Evolutionary conservation across 192 early-diverging fungal genomes (phyloP), one percentile per base, ranked within the genome.

Genomic region (Chytriomyces confervae): DNA sequence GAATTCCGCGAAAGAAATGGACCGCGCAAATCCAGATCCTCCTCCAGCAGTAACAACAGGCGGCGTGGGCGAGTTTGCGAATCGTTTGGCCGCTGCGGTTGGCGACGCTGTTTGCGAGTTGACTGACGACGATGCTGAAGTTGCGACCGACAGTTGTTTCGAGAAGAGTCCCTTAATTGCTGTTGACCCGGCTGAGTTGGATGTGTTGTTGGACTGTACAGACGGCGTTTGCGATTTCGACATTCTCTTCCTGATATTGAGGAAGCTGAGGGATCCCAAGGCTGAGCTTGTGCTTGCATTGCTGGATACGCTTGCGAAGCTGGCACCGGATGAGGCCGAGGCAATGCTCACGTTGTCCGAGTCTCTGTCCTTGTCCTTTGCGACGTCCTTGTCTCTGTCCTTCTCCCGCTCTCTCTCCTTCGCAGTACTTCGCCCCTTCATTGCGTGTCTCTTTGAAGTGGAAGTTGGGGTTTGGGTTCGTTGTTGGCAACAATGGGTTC

Each of bases 1-100:
- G 72, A 87, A 87, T 43, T 86, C 84, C 8, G 84, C 83, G 43
- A 86, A 81, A 36, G 83, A 50, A n/a, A 76, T 7, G 44, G 50
- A 9, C 4, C 71, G 50, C 53, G 29, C 29, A 36, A 36, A 36
- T 36, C 29, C 29, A 36, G 29, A 36, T 2, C 29, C 29, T 0
- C 29, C 2, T 36, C 29, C 29, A 36, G 2, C 29, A 36, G 29
- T 36, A 36, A 36, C 29, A 36, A 36, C 29, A 36, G 29, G 29
- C 29, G 29, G 29, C 29, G 29, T 36, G 29, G 29, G 29, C 2
- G 29, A 36, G 29, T 36, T 36, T 36, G 29, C 29, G 29, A 36
- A 36, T 36, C 29, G 29, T 36, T 36, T 36, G 29, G 29, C 29
- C 29, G 29, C 29, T 36, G 29, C 0, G 29, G 29, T 36, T 36